A percentile compares a stretch with the other conserved stretches of the same genome.
These are phyloP conservation scores for Fonsecaea nubica DNA, from an alignment of 2,329 filamentous ascomycete genomes.

Conservation along the genomic window DNA sequence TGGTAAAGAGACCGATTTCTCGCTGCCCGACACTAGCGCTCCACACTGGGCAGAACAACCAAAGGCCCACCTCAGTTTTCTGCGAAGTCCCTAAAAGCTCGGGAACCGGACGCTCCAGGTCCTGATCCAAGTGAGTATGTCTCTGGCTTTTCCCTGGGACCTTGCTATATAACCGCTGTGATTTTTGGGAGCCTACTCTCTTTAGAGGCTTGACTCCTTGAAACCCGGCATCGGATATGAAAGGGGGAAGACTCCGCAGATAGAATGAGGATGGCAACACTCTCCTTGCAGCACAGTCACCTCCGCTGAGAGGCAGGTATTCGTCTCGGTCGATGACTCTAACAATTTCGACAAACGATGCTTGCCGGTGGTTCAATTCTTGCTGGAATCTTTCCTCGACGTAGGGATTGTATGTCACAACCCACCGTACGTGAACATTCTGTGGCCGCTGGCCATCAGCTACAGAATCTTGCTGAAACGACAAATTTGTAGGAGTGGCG, in stretches of 20 bases:
- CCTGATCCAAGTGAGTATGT: background rate
- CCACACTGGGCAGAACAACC: background rate
- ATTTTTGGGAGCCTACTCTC: background rate
- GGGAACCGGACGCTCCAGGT: background rate
- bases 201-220: background rate
- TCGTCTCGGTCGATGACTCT: background rate
- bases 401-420: background rate
- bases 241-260: background rate
- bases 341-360: background rate
- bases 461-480: background rate
- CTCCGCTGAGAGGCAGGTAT: background rate
- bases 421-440: background rate
- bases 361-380: background rate
- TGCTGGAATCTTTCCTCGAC: background rate
- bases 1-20: background rate
- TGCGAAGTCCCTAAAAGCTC: background rate
- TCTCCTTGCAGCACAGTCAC: fast-evolving
- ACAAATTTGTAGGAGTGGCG: background rate
- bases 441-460: background rate
- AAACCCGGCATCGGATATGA: background rate
- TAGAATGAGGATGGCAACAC: background rate
- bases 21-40: background rate
- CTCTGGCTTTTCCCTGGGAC: background rate
- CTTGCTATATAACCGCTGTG: background rate
- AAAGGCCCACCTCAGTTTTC: background rate